These are phyloP conservation scores for Vitis labrusca DNA, from an alignment of 164 flowering plant genomes.

Conservation along the genomic window DNA sequence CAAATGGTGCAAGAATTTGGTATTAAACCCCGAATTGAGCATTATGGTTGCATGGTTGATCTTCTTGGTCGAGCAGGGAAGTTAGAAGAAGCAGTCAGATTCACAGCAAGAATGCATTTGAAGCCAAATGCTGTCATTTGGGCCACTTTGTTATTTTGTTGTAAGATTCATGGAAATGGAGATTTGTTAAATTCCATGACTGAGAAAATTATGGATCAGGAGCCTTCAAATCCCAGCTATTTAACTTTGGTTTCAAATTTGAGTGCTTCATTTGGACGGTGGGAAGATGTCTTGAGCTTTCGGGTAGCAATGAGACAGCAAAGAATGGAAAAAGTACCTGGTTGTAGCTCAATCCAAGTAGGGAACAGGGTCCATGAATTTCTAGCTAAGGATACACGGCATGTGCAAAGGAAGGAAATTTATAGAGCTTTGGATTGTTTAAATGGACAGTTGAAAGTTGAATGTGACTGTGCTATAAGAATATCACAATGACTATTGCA, in stretches of 20 bases:
- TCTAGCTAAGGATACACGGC: slow-evolving; percentile 41
- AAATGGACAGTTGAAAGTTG: slow-evolving; percentile 28
- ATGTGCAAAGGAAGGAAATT: slow-evolving; percentile 34
- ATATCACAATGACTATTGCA: background rate
- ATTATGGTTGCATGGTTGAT: slow-evolving; percentile 59
- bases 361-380: slow-evolving; percentile 46
- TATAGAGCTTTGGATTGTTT: slow-evolving; percentile 32
- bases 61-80: slow-evolving; percentile 55
- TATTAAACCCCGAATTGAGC: slow-evolving; percentile 46
- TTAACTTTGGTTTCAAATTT: slow-evolving; percentile 40
- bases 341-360: slow-evolving; percentile 58
- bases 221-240: slow-evolving; percentile 49
- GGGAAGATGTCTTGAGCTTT: slow-evolving; percentile 35
- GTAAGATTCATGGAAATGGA: slow-evolving; percentile 36
- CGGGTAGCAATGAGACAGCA: slow-evolving; percentile 38
- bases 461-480: slow-evolving; percentile 7
- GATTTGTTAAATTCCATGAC: slow-evolving; percentile 29
- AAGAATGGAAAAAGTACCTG: slow-evolving; percentile 46
- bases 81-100: slow-evolving; percentile 43
- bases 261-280: slow-evolving; percentile 40
- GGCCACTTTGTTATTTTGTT: slow-evolving; percentile 47
- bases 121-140: slow-evolving; percentile 55
- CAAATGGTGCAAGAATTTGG: slow-evolving; percentile 36
- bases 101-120: slow-evolving; percentile 51
- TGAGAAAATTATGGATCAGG: slow-evolving; percentile 36